These are phyloP conservation scores for Wakefieldia striispora DNA, from an alignment of 768 basidiomycete genomes.

Conservation along the genomic window DNA sequence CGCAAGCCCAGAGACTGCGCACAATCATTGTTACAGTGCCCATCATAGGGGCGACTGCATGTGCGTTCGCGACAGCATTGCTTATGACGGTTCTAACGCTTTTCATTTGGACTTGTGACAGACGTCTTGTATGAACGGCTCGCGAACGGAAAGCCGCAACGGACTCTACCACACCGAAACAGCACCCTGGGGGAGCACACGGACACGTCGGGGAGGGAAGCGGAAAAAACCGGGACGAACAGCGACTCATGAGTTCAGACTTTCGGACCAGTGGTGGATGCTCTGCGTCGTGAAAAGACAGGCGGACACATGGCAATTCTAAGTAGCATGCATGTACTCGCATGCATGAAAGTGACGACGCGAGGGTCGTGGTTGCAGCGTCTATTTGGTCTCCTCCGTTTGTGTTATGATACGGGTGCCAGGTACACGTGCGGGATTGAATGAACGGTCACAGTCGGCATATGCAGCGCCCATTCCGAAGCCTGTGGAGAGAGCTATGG, in stretches of 20 bases:
- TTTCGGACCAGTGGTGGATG: constrained; percentile 4
- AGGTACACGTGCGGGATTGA: constrained; percentile 87
- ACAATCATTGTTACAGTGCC: constrained; percentile 63
- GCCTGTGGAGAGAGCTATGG: constrained; percentile 80
- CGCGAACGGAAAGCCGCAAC: constrained; percentile 48
- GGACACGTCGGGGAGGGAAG: neutral
- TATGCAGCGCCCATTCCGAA: constrained; percentile 87
- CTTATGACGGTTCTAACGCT: constrained; percentile 8
- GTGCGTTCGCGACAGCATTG: constrained; percentile 36
- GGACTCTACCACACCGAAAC: constrained; percentile 33
- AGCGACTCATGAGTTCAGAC: constrained; percentile 4
- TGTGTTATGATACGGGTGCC: constrained; percentile 71
- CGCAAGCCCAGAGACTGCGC: constrained; percentile 44
- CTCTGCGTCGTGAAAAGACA: constrained; percentile 8
- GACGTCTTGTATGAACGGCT: constrained; percentile 68
- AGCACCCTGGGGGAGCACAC: constrained; percentile 9
- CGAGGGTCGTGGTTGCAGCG: neutral
- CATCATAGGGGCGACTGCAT: constrained; percentile 60
- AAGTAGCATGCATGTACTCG: constrained; percentile 21
- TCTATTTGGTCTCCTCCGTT: constrained; percentile 25
- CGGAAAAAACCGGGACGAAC: constrained; percentile 20
- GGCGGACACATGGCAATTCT: constrained; percentile 31
- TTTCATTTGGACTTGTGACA: constrained; percentile 22
- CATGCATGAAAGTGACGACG: neutral
- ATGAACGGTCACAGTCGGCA: constrained; percentile 89